Evolutionary conservation across 2,329 filamentous ascomycete genomes (phyloP).

Genomic region (Colletotrichum sidae): DNA sequence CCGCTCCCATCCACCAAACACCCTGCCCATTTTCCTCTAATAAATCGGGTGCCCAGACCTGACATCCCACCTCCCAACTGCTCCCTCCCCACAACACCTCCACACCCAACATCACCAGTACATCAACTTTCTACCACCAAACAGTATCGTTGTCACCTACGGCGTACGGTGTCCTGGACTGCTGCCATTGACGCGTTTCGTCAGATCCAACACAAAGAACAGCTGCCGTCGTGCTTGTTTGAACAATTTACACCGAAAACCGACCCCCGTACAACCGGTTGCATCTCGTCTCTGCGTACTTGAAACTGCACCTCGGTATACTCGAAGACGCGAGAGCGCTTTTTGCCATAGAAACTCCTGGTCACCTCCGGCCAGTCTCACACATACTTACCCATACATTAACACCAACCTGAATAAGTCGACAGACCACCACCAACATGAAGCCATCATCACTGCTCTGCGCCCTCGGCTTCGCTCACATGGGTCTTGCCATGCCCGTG

Average conservation of each 20-base stretch:
- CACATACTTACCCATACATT: too few species aligned
- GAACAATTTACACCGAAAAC: not conserved
- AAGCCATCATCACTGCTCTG: slow-evolving; percentile 28
- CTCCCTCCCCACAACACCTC: slow-evolving; percentile 15
- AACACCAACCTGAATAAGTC: too few species aligned
- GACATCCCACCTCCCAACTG: slow-evolving; percentile 4
- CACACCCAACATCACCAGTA: not conserved
- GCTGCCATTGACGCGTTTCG: not conserved
- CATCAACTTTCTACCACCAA: not conserved
- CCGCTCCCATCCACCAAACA: not conserved
- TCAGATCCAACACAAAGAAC: too few species aligned
- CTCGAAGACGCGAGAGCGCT: too few species aligned
- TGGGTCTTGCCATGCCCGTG: slow-evolving; percentile 28
- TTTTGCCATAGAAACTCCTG: too few species aligned
- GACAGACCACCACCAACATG: slow-evolving; percentile 8
- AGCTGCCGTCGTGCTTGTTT: not conserved
- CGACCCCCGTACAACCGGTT: too few species aligned
- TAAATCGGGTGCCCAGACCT: slow-evolving; percentile 30
- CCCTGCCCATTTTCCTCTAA: slow-evolving; percentile 18
- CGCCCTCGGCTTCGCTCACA: slow-evolving; percentile 18
- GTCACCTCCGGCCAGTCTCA: too few species aligned
- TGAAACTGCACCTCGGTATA: too few species aligned
- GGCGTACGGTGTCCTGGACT: not conserved
- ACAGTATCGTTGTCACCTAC: not conserved
- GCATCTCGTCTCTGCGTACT: too few species aligned